Percentiles rank a stretch among this genome's conserved stretches.
phyloP scores from a whole-genome alignment of 805 yeast genomes.

The Spathaspora hagerdaliae region DNA sequence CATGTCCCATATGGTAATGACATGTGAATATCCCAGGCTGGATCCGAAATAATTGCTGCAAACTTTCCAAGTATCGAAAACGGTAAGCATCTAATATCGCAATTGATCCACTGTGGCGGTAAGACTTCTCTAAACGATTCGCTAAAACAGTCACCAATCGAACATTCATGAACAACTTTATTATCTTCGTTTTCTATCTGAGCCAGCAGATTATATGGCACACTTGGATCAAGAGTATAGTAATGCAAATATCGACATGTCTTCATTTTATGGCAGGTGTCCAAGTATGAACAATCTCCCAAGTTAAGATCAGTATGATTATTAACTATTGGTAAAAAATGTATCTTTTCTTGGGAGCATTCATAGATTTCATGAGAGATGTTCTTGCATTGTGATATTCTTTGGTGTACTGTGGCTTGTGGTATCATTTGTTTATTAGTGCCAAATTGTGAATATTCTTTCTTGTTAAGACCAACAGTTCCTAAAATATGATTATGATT shows the following conservation, averaged over 20 bases:
- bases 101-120: conserved; percentile 83
- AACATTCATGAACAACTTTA: conserved; percentile 33
- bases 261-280: conserved; percentile 85
- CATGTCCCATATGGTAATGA: conserved; percentile 73
- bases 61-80: conserved; percentile 71
- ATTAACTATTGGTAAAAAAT: conserved; percentile 25
- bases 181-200: conserved; percentile 1
- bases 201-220: neutral
- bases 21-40: conserved; percentile 97
- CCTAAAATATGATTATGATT: conserved; percentile 29
- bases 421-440: conserved; percentile 6
- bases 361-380: conserved; percentile 16
- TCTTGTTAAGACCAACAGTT: conserved; percentile 18
- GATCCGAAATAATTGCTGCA: conserved; percentile 83
- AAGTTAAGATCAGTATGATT: conserved; percentile 62
- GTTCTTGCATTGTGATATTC: conserved; percentile 11
- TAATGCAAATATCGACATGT: conserved; percentile 83
- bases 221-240: conserved; percentile 42
- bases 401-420: conserved; percentile 9
- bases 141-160: conserved; percentile 45
- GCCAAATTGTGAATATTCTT: conserved; percentile 9
- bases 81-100: conserved; percentile 76
- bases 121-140: conserved; percentile 27
- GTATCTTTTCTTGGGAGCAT: conserved; percentile 23
- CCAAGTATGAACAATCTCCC: conserved; percentile 92